These are phyloP conservation scores for Trametes hirsuta DNA, from an alignment of 1,284 basidiomycete species.

Conservation along the genomic window DNA sequence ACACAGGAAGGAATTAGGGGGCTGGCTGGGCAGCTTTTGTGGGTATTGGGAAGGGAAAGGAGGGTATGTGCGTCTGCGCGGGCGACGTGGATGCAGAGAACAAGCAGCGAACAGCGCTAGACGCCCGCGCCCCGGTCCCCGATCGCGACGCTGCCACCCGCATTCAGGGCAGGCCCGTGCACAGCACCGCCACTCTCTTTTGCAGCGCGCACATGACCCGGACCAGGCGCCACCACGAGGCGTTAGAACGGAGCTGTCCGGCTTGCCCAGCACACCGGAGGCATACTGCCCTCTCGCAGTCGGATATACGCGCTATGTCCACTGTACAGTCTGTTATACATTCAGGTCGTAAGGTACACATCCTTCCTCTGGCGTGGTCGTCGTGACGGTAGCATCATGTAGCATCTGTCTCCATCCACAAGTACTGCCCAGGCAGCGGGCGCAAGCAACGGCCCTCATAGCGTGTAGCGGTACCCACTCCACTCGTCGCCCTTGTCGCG, in stretches of 20 bases:
- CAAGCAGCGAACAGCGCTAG: not conserved
- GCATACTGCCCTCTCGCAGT: not conserved
- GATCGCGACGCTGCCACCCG: conserved; percentile 10
- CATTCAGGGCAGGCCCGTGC: conserved; percentile 31
- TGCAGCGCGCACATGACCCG: conserved; percentile 7
- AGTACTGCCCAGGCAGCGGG: not conserved
- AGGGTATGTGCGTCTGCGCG: conserved; percentile 15
- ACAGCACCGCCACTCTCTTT: conserved; percentile 20
- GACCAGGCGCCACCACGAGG: not conserved
- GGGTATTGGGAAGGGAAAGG: conserved; percentile 25
- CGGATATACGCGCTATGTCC: conserved; percentile 12
- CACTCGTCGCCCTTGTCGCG: conserved; percentile 43
- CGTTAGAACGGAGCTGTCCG: conserved; percentile 16
- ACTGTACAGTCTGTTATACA: conserved; percentile 16
- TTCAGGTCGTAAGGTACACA: conserved; percentile 1
- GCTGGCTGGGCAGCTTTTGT: conserved; percentile 35
- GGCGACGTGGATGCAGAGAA: conserved; percentile 17
- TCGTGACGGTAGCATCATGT: not conserved
- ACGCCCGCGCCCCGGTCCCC: not conserved
- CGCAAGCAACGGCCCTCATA: conserved; percentile 16
- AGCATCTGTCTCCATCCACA: not conserved
- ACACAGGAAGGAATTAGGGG: conserved; percentile 23
- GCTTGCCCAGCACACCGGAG: not conserved
- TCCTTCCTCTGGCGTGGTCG: not conserved
- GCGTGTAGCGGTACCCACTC: conserved; percentile 43